Evolutionary conservation across 2,329 filamentous ascomycete species (phyloP).

Genomic region (Claviceps paspali): DNA sequence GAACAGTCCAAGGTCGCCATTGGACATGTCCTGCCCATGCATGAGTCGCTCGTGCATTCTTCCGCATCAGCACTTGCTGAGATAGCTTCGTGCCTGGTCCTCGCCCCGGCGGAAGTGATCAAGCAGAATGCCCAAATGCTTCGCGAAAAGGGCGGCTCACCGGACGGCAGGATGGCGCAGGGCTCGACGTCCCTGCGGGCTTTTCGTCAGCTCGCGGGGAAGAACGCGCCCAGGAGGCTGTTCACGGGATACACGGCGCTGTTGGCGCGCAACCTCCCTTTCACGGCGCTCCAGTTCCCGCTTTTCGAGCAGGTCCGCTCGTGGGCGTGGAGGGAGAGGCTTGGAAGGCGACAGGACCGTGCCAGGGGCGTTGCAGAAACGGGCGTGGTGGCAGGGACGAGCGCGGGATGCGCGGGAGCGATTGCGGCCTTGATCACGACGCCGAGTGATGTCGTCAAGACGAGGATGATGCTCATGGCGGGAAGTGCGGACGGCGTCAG

Average conservation of each 20-base stretch:
- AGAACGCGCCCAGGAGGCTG: conserved; percentile 41
- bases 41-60: conserved; percentile 56
- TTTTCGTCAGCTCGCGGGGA: conserved; percentile 33
- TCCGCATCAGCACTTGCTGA: conserved; percentile 63
- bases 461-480: conserved; percentile 67
- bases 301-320: conserved; percentile 60
- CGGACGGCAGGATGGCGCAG: conserved; percentile 9
- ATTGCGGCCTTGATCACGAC: conserved; percentile 72
- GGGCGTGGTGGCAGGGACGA: conserved; percentile 53
- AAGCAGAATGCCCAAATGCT: conserved; percentile 93
- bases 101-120: conserved; percentile 79
- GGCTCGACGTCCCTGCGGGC: conserved; percentile 30
- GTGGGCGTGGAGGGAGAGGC: conserved; percentile 27
- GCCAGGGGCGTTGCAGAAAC: conserved; percentile 41
- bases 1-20: conserved; percentile 58
- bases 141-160: conserved; percentile 11
- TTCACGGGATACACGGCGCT: conserved; percentile 66
- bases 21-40: conserved; percentile 36
- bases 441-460: conserved; percentile 81
- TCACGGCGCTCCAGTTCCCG: conserved; percentile 79
- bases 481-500: conserved; percentile 16
- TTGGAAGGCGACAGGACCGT: conserved; percentile 12
- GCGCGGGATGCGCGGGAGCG: conserved; percentile 59
- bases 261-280: conserved; percentile 69
- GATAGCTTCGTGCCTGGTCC: conserved; percentile 69